Evolutionary conservation across 2,329 filamentous ascomycete species (phyloP), one percentile per base, ranked within the genome.

Genomic region (Botrytis galanthina): DNA sequence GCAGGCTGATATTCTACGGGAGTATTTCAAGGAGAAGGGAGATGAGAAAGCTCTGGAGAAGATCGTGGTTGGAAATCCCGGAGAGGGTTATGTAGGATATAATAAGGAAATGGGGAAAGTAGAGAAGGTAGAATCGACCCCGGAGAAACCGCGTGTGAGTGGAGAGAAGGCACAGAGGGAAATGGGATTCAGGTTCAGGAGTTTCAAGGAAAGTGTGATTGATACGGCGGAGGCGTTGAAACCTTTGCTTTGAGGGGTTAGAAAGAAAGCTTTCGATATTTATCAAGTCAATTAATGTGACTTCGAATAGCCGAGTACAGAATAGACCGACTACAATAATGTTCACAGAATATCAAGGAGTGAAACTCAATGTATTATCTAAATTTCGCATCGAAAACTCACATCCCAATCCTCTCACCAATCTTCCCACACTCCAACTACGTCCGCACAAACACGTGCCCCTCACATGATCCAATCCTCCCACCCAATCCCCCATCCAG

Each of bases 1-100:
- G 10, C 78, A 81, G 12, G 83, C 82, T 7, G 84, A 86, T 78
- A 81, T 86, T n/a, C 69, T 86, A 70, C 77, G 81, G 8, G 74
- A 79, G 42, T 78, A 78, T 18, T 84, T 82, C 67, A 83, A 82
- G 0, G 81, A 81, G 12, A 80, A 80, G 5, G 69, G 59, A 5
- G 42, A 69, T 22, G 46, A 69, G 51, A 73, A 74, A 57, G 73
- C 77, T 64, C 73, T 61, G 8, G 76, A 76, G 22, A 80, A 82
- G 46, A 84, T 86, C 54, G 35, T 78, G 5, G 73, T 81, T 62
- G 84, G 84, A 0, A 78, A 74, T 26, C 83, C 83, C 0, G 84
- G 84, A 0, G 75, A 82, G 76, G 84, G 83, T 1, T 86, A 85
- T 77, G 51, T 71, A 0, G 78, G 78, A 10, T 79, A 75, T 60